phyloP scores from a whole-genome alignment of 2,329 filamentous ascomycete species.

The Fusarium scirpi region DNA sequence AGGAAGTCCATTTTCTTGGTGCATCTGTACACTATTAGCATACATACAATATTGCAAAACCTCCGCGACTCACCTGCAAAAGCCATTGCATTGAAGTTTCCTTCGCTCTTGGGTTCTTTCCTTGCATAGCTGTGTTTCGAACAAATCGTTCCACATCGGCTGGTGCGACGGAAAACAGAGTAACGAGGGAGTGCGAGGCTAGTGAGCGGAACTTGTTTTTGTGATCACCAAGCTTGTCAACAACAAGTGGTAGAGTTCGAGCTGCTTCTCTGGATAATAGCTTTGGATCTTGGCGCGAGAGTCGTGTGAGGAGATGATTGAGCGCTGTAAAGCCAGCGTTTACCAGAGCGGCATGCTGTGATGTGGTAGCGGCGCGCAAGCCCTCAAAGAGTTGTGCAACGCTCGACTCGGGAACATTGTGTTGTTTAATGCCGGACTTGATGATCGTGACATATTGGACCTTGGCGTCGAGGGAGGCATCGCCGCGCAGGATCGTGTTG shows the following conservation, averaged over 20 bases:
- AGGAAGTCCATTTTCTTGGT: conserved; percentile 80
- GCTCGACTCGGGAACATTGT: conserved; percentile 82
- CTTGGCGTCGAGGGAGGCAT: conserved; percentile 76
- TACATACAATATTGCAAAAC: neutral
- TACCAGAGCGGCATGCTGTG: conserved; percentile 81
- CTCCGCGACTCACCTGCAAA: conserved; percentile 68
- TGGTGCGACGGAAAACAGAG: conserved; percentile 77
- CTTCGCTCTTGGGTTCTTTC: conserved; percentile 86
- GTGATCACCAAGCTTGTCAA: conserved; percentile 88
- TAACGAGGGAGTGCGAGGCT: conserved; percentile 79
- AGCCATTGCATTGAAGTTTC: conserved; percentile 89
- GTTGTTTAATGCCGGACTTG: conserved; percentile 93
- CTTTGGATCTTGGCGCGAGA: conserved; percentile 86
- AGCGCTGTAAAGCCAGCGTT: conserved; percentile 89
- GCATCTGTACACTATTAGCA: conserved; percentile 69
- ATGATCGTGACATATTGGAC: conserved; percentile 77
- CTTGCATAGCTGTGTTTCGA: conserved; percentile 80
- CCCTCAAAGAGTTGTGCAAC: conserved; percentile 84
- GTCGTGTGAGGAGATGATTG: conserved; percentile 86
- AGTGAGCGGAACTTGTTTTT: conserved; percentile 86
- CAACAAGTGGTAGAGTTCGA: conserved; percentile 77
- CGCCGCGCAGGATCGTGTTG: conserved; percentile 66
- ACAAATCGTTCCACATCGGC: conserved; percentile 83
- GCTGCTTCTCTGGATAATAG: conserved; percentile 76
- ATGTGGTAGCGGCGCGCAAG: conserved; percentile 78